A percentile compares a stretch with the other conserved stretches of the same genome.
These are phyloP conservation scores for Leucogyrophana mollusca DNA, from an alignment of 768 basidiomycete genomes.

Conservation along the genomic window DNA sequence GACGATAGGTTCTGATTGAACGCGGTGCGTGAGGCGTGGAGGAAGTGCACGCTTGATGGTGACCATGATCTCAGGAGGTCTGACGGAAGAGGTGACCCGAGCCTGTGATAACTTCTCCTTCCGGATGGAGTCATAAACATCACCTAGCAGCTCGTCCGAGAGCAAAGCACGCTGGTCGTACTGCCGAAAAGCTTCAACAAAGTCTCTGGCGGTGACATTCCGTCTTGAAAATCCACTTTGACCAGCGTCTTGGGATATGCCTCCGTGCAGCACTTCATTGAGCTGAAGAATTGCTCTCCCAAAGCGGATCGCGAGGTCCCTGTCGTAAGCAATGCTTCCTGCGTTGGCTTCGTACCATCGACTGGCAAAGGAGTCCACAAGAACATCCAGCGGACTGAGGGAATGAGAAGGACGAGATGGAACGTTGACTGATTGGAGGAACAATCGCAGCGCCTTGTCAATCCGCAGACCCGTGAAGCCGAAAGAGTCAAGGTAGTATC, in stretches of 20 bases:
- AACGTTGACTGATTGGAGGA: constrained; percentile 80
- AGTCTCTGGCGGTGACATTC: constrained; percentile 72
- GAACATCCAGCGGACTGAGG: constrained; percentile 42
- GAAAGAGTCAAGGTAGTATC: constrained; percentile 85
- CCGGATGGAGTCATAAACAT: constrained; percentile 76
- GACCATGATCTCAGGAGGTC: constrained; percentile 52
- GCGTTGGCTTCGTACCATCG: constrained; percentile 92
- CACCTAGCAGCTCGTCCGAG: constrained; percentile 71
- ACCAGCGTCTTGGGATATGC: constrained; percentile 62
- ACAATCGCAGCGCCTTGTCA: constrained; percentile 87
- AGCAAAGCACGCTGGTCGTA: constrained; percentile 72
- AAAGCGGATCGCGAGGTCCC: constrained; percentile 73
- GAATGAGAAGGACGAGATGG: constrained; percentile 41
- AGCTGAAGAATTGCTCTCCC: constrained; percentile 83
- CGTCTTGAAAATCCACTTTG: constrained; percentile 51
- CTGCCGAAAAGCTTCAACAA: constrained; percentile 78
- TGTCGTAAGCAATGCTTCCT: constrained; percentile 73
- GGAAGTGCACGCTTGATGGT: constrained; percentile 76
- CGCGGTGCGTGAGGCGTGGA: constrained; percentile 77
- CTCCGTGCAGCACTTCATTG: constrained; percentile 83
- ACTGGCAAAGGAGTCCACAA: constrained; percentile 82
- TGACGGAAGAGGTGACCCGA: constrained; percentile 41
- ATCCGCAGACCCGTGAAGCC: constrained; percentile 80
- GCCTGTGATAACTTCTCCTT: constrained; percentile 74
- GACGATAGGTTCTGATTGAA: constrained; percentile 85